phyloP scores from a whole-genome alignment of 768 basidiomycete genomes.

The Boletus pseudopeckii region DNA sequence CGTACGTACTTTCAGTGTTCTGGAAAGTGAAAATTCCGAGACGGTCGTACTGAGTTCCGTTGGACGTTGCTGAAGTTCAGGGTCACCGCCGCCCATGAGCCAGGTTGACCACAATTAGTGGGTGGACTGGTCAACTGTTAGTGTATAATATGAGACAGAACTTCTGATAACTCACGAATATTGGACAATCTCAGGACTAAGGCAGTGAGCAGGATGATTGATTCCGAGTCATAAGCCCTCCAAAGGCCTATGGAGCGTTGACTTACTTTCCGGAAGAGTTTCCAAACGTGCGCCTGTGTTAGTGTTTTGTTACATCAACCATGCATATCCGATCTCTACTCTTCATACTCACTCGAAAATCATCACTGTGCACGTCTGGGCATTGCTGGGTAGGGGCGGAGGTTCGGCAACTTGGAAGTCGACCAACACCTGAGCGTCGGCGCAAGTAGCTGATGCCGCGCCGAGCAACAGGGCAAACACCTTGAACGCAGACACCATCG shows the following conservation, averaged over 20 bases:
- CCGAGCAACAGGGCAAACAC: constrained; percentile 13
- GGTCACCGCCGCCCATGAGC: constrained; percentile 73
- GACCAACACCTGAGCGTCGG: constrained; percentile 34
- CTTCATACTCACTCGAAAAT: constrained; percentile 52
- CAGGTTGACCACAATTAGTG: constrained; percentile 62
- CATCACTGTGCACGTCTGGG: constrained; percentile 60
- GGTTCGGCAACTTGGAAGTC: constrained; percentile 76
- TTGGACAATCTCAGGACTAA: constrained; percentile 61
- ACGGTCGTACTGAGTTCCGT: constrained; percentile 75
- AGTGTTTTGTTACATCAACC: background rate
- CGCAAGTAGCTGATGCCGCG: constrained; percentile 6
- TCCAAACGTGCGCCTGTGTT: constrained; percentile 62
- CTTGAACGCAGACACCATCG: constrained; percentile 22
- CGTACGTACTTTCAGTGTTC: constrained; percentile 64
- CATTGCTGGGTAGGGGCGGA: constrained; percentile 58
- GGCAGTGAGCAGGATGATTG: background rate
- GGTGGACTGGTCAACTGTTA: constrained; percentile 51
- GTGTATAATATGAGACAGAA: background rate
- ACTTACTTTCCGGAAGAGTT: constrained; percentile 66
- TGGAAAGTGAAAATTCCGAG: constrained; percentile 72
- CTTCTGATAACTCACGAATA: constrained; percentile 42
- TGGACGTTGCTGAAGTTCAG: constrained; percentile 76
- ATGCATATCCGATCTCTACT: background rate
- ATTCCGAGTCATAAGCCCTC: no score
- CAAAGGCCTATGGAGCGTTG: background rate